These are phyloP conservation scores for Climacium dendroides DNA, from an alignment of 225 moss, liverwort and hornwort genomes.

Conservation along the genomic window DNA sequence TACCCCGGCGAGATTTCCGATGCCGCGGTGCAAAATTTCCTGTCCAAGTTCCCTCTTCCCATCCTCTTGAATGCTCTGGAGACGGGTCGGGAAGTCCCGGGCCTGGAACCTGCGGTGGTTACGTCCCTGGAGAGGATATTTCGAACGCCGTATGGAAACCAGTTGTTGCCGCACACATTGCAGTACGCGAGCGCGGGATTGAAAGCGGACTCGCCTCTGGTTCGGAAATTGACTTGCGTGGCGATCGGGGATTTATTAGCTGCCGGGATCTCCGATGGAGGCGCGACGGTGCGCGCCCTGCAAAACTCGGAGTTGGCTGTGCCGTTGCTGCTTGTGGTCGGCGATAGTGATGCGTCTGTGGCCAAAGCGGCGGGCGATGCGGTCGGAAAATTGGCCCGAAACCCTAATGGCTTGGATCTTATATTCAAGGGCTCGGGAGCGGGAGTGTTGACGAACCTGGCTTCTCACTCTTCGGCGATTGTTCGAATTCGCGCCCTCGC, in stretches of 20 bases:
- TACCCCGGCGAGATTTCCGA: slow-evolving; percentile 51
- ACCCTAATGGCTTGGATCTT: slow-evolving; percentile 51
- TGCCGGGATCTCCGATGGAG: slow-evolving; percentile 14
- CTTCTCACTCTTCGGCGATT: slow-evolving; percentile 39
- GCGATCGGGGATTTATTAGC: slow-evolving; percentile 46
- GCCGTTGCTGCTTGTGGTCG: slow-evolving; percentile 50
- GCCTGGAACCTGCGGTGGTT: slow-evolving; percentile 57
- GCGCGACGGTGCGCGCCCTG: slow-evolving; percentile 26
- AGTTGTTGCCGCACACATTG: slow-evolving; percentile 52
- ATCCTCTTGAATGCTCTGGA: slow-evolving; percentile 39
- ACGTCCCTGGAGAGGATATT: slow-evolving; percentile 61
- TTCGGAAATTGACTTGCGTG: slow-evolving; percentile 59
- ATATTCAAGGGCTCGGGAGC: slow-evolving; percentile 46
- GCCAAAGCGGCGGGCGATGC: slow-evolving; percentile 65
- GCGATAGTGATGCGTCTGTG: slow-evolving; percentile 57
- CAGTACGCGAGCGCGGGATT: slow-evolving; percentile 57
- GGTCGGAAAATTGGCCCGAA: slow-evolving; percentile 39
- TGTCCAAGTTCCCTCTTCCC: slow-evolving; percentile 56
- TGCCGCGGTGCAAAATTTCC: slow-evolving; percentile 29
- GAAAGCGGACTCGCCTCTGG: slow-evolving; percentile 53
- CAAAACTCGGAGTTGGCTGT: slow-evolving; percentile 17
- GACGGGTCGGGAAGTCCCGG: slow-evolving; percentile 43
- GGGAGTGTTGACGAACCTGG: slow-evolving; percentile 38
- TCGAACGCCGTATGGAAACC: slow-evolving; percentile 28
- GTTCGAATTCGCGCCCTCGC: slow-evolving; percentile 69